Conservation (phyloP, 176 grass and related monocot genomes). For the Tillandsia leiboldiana region DNA sequence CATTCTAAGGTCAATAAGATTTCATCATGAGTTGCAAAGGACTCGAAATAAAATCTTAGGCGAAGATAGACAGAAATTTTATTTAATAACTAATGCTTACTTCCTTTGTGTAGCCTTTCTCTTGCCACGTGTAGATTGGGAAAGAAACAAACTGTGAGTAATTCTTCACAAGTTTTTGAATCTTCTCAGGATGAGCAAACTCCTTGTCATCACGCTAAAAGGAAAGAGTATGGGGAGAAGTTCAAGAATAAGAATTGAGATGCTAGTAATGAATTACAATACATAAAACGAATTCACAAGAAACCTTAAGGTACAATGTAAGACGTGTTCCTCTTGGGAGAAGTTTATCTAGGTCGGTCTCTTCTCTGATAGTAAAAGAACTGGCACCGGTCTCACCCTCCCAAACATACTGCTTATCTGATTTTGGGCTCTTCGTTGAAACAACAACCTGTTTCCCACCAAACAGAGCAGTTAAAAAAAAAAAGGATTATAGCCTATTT, state of each 20-base stretch:
- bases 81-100: constrained; percentile 17
- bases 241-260: neutral
- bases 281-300: constrained; percentile 16
- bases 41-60: neutral
- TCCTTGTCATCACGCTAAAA: constrained; percentile 73
- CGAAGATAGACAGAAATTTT: constrained; percentile 1
- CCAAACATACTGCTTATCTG: constrained; percentile 98
- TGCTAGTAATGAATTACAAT: neutral
- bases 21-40: neutral
- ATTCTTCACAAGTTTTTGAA: constrained; percentile 93
- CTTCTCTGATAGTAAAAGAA: constrained; percentile 77
- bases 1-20: neutral
- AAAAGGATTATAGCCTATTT: too few relatives aligned
- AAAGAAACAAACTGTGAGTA: constrained; percentile 99
- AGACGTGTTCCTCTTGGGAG: constrained; percentile 80
- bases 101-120: constrained; percentile 92
- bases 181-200: constrained; percentile 89
- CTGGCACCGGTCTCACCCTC: constrained; percentile 68
- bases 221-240: neutral
- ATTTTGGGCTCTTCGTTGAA: constrained; percentile 90
- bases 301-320: constrained; percentile 87
- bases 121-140: constrained; percentile 94
- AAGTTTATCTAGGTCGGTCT: constrained; percentile 68
- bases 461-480: neutral
- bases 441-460: constrained; percentile 52